These are phyloP conservation scores for Rhexocercosporidium sp. DNA, from an alignment of 2,329 filamentous ascomycete species.

Conservation along the genomic window DNA sequence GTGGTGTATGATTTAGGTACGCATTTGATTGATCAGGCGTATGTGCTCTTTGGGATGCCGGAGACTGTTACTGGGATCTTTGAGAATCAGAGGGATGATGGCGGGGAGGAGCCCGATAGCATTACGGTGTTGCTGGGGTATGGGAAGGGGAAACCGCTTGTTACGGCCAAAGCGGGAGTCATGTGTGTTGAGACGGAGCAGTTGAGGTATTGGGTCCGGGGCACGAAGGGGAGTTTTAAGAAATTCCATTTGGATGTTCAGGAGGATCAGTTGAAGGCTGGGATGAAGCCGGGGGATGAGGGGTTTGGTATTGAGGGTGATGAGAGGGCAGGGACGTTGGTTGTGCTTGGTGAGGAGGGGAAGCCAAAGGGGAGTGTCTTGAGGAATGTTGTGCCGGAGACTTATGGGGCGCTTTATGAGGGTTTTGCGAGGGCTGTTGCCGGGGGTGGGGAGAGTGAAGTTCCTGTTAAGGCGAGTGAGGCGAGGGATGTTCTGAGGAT, in stretches of 20 bases:
- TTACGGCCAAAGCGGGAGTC: constrained; percentile 71
- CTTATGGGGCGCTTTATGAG: constrained; percentile 72
- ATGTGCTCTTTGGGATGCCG: constrained; percentile 72
- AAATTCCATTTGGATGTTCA: constrained; percentile 75
- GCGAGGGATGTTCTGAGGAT: constrained; percentile 59
- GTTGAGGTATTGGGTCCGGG: constrained; percentile 77
- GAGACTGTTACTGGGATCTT: constrained; percentile 70
- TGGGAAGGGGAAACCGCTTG: constrained; percentile 59
- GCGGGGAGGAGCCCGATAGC: constrained; percentile 56
- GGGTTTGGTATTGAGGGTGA: constrained; percentile 69
- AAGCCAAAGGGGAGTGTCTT: constrained; percentile 54
- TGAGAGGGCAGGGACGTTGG: constrained; percentile 62
- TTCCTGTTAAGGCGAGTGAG: constrained; percentile 59
- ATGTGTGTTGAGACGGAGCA: constrained; percentile 73
- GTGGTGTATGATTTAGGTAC: constrained; percentile 76
- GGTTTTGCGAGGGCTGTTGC: constrained; percentile 56
- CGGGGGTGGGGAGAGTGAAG: constrained; percentile 51
- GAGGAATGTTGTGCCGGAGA: constrained; percentile 66
- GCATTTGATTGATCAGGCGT: constrained; percentile 78
- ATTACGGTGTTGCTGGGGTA: constrained; percentile 72
- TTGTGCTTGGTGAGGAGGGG: constrained; percentile 57
- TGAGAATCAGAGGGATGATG: constrained; percentile 66
- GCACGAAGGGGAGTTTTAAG: constrained; percentile 75
- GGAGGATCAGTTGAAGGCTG: constrained; percentile 73
- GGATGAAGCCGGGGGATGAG: constrained; percentile 63